Conservation (phyloP, 2,329 filamentous ascomycete species). For the Mollisiaceae sp. region DNA sequence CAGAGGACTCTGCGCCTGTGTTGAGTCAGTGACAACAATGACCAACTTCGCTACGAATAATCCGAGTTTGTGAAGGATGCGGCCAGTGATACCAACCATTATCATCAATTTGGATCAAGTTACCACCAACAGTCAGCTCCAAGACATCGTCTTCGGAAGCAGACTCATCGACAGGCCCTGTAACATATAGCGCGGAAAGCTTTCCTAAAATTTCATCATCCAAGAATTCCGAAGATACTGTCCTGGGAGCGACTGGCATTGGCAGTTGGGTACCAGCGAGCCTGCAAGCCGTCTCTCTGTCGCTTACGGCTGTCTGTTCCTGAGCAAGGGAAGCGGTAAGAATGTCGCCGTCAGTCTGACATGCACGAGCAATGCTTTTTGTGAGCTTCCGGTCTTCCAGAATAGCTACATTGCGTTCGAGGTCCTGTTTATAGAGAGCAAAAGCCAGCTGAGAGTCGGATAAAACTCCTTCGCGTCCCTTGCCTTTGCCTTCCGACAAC, state of each 20-base stretch:
- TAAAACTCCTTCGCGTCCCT: slow-evolving; percentile 16
- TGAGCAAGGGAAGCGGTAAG: slow-evolving; percentile 17
- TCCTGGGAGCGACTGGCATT: not conserved
- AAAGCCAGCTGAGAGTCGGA: slow-evolving; percentile 24
- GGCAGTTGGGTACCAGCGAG: slow-evolving; percentile 17
- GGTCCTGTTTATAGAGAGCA: slow-evolving; percentile 24
- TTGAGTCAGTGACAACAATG: not conserved
- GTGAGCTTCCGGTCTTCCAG: slow-evolving; percentile 32
- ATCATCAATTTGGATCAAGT: not conserved
- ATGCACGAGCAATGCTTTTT: slow-evolving; percentile 33
- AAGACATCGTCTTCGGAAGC: not conserved
- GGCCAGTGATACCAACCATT: not conserved
- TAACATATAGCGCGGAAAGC: slow-evolving; percentile 28
- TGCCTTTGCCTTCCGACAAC: slow-evolving; percentile 17
- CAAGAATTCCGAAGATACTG: slow-evolving; percentile 14
- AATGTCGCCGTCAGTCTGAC: slow-evolving; percentile 31
- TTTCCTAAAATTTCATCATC: slow-evolving; percentile 33
- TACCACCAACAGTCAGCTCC: not conserved
- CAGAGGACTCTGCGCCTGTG: slow-evolving; percentile 18
- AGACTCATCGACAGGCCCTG: slow-evolving; percentile 4
- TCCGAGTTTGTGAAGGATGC: not conserved
- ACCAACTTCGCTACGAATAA: not conserved
- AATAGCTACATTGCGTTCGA: slow-evolving; percentile 18
- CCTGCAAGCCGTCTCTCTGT: slow-evolving; percentile 27
- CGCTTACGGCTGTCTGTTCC: slow-evolving; percentile 26